These are phyloP conservation scores for Fomitopsis betulina DNA, from an alignment of 1,284 basidiomycete species.

Conservation along the genomic window DNA sequence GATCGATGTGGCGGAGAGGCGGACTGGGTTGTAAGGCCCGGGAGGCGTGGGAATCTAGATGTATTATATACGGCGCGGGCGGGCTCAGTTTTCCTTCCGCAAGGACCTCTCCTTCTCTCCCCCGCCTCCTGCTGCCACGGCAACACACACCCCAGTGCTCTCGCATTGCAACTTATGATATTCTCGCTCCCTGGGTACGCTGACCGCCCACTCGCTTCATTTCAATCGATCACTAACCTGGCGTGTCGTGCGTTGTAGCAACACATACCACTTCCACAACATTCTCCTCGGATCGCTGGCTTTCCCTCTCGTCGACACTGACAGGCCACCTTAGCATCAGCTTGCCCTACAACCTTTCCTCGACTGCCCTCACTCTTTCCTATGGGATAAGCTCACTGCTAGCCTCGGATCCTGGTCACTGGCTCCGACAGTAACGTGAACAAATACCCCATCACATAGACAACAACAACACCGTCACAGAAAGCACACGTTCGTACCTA, in stretches of 20 bases:
- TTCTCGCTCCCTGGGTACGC: slow-evolving; percentile 21
- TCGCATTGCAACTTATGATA: slow-evolving; percentile 20
- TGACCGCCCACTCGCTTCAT: background rate
- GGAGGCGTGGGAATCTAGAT: slow-evolving; percentile 16
- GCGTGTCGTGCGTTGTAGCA: slow-evolving; percentile 21
- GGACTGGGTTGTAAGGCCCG: slow-evolving; percentile 1
- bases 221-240: slow-evolving; percentile 7
- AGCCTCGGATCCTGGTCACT: slow-evolving; percentile 33
- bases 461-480: background rate
- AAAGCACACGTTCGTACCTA: slow-evolving; percentile 11
- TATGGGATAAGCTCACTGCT: slow-evolving; percentile 61
- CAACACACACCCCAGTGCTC: slow-evolving; percentile 10
- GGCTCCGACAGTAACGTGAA: slow-evolving; percentile 24
- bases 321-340: slow-evolving; percentile 68
- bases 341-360: slow-evolving; percentile 6
- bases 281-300: slow-evolving; percentile 62
- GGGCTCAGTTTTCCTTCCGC: slow-evolving; percentile 13
- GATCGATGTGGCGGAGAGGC: background rate
- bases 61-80: slow-evolving; percentile 9
- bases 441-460: slow-evolving; percentile 5
- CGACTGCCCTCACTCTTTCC: slow-evolving; percentile 13
- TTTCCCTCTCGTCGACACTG: slow-evolving; percentile 58
- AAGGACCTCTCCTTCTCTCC: slow-evolving; percentile 21
- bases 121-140: slow-evolving; percentile 4
- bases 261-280: slow-evolving; percentile 45